These are phyloP conservation scores for Phycomyces blakesleeanus DNA, from an alignment of 192 early-diverging fungal genomes.

Conservation along the genomic window DNA sequence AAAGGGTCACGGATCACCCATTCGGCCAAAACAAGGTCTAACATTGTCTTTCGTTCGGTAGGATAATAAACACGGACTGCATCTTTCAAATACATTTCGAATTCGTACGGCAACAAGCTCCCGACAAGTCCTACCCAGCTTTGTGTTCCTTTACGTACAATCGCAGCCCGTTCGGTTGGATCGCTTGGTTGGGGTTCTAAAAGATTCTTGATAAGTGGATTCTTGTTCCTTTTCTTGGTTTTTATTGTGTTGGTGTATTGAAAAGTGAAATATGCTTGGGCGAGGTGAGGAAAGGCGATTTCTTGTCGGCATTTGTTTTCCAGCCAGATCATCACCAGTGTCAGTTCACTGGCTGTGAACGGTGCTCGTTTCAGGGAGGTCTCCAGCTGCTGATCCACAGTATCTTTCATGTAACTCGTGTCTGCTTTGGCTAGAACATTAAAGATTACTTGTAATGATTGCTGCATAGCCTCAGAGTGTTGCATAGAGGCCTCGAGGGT, in stretches of 20 bases:
- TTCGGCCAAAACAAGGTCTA: slow-evolving; percentile 22
- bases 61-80: slow-evolving; percentile 22
- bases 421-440: neutral
- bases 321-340: slow-evolving; percentile 9
- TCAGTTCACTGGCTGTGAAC: slow-evolving; percentile 6
- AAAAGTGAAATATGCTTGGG: neutral
- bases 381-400: neutral
- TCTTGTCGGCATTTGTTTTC: neutral
- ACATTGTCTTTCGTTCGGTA: slow-evolving; percentile 12
- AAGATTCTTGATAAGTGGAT: slow-evolving; percentile 3
- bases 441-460: neutral
- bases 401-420: neutral
- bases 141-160: slow-evolving; percentile 8
- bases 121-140: slow-evolving; percentile 14
- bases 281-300: neutral
- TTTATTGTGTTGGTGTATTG: neutral
- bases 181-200: neutral
- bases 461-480: neutral
- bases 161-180: neutral
- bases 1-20: slow-evolving; percentile 17
- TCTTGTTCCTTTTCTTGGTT: neutral
- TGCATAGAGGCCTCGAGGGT: neutral
- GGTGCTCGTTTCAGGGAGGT: neutral
- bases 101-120: slow-evolving; percentile 2
- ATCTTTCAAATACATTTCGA: slow-evolving; percentile 15